Conservation (phyloP, 306 rosid species). For the Canavalia ensiformis region DNA sequence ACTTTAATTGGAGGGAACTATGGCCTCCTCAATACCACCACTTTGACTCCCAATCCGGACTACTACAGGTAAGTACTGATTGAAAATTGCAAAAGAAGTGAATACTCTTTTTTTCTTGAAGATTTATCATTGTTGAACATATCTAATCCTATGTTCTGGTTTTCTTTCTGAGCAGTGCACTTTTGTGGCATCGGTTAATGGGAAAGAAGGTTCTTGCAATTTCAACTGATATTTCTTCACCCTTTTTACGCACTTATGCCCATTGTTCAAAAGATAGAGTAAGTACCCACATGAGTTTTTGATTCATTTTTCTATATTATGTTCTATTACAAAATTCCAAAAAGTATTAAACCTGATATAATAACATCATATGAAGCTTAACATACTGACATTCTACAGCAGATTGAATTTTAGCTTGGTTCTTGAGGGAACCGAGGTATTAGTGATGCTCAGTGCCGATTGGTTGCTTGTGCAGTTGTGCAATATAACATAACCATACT, state of each 20-base stretch:
- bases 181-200: constrained; percentile 94
- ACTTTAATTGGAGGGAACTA: constrained; percentile 93
- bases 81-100: neutral
- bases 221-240: constrained; percentile 59
- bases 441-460: neutral
- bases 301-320: constrained; percentile 25
- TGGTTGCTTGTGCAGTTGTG: neutral
- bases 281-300: constrained; percentile 42
- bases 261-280: constrained; percentile 91
- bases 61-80: constrained; percentile 73
- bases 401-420: constrained; percentile 1
- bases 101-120: neutral
- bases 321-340: constrained; percentile 5
- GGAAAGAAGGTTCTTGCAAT: constrained; percentile 78
- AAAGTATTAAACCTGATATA: neutral
- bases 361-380: constrained; percentile 16
- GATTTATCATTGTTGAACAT: constrained; percentile 27
- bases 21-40: constrained; percentile 83
- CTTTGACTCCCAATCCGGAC: constrained; percentile 92
- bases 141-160: constrained; percentile 42
- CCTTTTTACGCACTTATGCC: constrained; percentile 82
- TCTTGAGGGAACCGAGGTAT: neutral
- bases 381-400: neutral
- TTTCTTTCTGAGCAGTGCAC: constrained; percentile 69
- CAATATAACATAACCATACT: neutral